Percentiles rank a stretch among this genome's conserved stretches.
These are phyloP conservation scores for Salvia sclarea DNA, from an alignment of 305 asterid species.

Conservation along the genomic window DNA sequence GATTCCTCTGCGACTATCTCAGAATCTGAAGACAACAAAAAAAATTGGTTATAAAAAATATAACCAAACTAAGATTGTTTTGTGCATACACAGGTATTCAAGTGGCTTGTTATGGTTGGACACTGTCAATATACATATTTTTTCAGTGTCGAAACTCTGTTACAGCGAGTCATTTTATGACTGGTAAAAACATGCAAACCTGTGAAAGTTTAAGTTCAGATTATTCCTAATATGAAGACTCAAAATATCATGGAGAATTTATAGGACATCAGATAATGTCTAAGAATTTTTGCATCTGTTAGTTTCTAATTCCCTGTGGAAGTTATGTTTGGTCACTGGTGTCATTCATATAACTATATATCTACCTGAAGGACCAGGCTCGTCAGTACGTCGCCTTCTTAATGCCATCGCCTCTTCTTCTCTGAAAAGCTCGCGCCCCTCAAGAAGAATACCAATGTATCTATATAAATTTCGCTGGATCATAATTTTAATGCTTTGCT, in stretches of 20 bases:
- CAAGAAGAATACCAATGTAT: constrained; percentile 69
- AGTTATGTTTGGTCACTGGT: not conserved
- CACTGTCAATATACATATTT: no score
- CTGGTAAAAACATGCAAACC: not conserved
- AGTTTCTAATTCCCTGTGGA: not conserved
- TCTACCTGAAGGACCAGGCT: constrained; percentile 83
- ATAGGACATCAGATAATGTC: not conserved
- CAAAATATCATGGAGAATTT: no score
- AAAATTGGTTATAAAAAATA: not conserved
- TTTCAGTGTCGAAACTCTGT: no score
- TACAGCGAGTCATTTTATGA: not conserved
- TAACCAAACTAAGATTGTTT: not conserved
- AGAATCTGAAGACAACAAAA: constrained; percentile 25
- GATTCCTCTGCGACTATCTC: constrained; percentile 43
- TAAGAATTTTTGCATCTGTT: not conserved
- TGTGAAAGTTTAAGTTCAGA: not conserved
- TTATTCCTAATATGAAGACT: not conserved
- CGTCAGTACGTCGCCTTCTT: constrained; percentile 41
- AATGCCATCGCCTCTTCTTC: constrained; percentile 51
- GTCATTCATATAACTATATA: not conserved
- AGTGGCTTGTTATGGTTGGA: no score
- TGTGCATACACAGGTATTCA: no score
- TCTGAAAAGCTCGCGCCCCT: constrained; percentile 67
- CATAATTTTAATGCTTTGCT: constrained; percentile 56
- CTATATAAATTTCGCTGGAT: constrained; percentile 74